Conservation (phyloP, 768 basidiomycete species). For the Phaffia tasmanica region DNA sequence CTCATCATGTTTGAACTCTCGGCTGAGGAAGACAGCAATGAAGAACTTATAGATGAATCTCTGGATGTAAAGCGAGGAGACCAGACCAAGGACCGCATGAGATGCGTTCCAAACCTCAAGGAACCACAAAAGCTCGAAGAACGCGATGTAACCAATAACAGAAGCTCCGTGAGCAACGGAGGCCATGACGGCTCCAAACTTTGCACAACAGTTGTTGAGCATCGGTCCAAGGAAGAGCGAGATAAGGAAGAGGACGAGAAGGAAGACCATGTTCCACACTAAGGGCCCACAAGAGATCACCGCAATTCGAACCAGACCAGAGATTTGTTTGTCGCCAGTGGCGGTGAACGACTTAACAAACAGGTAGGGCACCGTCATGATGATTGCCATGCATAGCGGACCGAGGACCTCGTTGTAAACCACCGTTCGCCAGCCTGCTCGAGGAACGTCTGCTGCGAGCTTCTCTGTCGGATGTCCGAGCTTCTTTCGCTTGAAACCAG, state of each 20-base stretch:
- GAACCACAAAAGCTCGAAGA: constrained; percentile 99
- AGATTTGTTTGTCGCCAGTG: constrained; percentile 44
- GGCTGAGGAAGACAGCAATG: constrained; percentile 74
- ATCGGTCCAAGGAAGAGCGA: constrained; percentile 89
- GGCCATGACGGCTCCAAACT: constrained; percentile 87
- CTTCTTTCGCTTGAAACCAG: constrained; percentile 98
- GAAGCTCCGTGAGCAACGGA: constrained; percentile 74
- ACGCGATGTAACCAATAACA: constrained; percentile 65
- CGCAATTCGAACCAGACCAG: constrained; percentile 83
- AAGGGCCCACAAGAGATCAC: constrained; percentile 88
- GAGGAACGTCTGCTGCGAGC: constrained; percentile 84
- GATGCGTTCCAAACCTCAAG: constrained; percentile 82
- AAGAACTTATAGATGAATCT: constrained; percentile 85
- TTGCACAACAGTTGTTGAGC: constrained; percentile 54
- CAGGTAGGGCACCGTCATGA: constrained; percentile 82
- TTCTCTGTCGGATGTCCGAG: constrained; percentile 96
- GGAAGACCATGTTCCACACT: constrained; percentile 83
- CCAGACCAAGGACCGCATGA: constrained; percentile 85
- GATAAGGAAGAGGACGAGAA: constrained; percentile 76
- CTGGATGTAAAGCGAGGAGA: constrained; percentile 76
- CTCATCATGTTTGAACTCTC: constrained; percentile 99
- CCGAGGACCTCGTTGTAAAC: constrained; percentile 76
- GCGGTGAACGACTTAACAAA: constrained; percentile 39
- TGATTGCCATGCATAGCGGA: constrained; percentile 68
- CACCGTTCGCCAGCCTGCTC: constrained; percentile 84